Evolutionary conservation across 2,329 filamentous ascomycete species (phyloP), one percentile per base, ranked within the genome.

Genomic region (Colletotrichum aenigma): DNA sequence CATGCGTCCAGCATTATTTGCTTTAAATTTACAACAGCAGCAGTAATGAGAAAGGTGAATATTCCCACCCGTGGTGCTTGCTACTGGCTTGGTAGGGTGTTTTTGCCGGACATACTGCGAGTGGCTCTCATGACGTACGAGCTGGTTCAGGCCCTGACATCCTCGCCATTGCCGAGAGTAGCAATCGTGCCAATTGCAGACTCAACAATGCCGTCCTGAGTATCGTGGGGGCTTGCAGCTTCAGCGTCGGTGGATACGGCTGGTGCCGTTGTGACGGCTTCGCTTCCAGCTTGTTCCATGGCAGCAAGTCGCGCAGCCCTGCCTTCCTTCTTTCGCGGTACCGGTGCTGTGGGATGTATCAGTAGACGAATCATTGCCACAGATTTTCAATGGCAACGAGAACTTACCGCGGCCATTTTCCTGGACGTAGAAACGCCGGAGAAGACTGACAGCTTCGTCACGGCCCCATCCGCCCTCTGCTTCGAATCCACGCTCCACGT

Each of bases 351-450:
- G 36, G 12, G 24, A 48, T 16, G 18, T 5, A 68, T 79, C 71
- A 83, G 82, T 60, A 69, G 16, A 9, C 30, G 30, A 30, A 18
- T 7, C 55, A 62, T 81, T 56, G 78, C 73, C 24, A 43, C 38
- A n/a, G 18, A 15, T 13, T 26, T 38, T 12, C 24, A n/a, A 30
- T 36, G 28, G 15, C 9, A 34, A 21, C 16, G 58, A 43, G 24
- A 32, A 81, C 88, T 80, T 86, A 95, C 94, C 95, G 89, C 97
- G 94, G 78, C 95, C 95, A 85, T 99, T 99, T 85, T 99, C 96
- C 85, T 99, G 97, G 36, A 99, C 95, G 84, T 99, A 99, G 85
- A 99, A 99, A 75, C 96, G 93, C 78, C 97, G 91, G 78, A 99
- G 88, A 79, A 99, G 86, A 84, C 96, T 96, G 76, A 99, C 97